Conservation (phyloP, 108 stramenopile genomes). For the Nannochloropsis oceanica region DNA sequence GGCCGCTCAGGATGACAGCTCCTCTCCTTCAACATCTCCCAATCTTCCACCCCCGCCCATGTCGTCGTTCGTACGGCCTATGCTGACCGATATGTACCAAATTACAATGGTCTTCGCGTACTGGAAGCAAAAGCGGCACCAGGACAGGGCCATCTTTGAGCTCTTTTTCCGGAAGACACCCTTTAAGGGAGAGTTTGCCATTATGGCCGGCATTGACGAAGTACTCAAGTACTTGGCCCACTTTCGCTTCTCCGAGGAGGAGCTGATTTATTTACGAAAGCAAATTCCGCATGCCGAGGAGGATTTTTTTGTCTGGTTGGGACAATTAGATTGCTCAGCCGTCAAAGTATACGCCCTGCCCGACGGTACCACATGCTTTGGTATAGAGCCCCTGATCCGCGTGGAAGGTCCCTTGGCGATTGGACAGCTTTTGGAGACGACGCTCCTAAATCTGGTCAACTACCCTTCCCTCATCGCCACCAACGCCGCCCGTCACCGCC, state of each 20-base stretch:
- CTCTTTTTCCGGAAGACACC: constrained; percentile 96
- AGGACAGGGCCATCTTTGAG: constrained; percentile 42
- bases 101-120: constrained; percentile 95
- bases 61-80: constrained; percentile 49
- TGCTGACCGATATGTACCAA: constrained; percentile 97
- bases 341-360: constrained; percentile 55
- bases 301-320: constrained; percentile 68
- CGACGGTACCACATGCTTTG: constrained; percentile 77
- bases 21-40: background rate
- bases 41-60: constrained; percentile 46
- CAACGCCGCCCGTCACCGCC: constrained; percentile 88
- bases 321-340: constrained; percentile 49
- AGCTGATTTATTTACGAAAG: constrained; percentile 64
- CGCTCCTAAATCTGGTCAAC: constrained; percentile 82
- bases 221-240: constrained; percentile 37
- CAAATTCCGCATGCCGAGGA: constrained; percentile 47
- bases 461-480: constrained; percentile 73
- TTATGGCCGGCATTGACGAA: constrained; percentile 89
- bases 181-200: constrained; percentile 72
- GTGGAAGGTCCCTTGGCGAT: constrained; percentile 73
- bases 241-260: constrained; percentile 56
- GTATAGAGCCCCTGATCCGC: constrained; percentile 50
- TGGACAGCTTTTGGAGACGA: constrained; percentile 86
- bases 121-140: constrained; percentile 69
- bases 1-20: too few species aligned